A percentile compares a stretch with the other conserved stretches of the same genome.
These are phyloP conservation scores for Cutaneotrichosporon cutaneum DNA, from an alignment of 1,284 basidiomycete genomes.

Conservation along the genomic window DNA sequence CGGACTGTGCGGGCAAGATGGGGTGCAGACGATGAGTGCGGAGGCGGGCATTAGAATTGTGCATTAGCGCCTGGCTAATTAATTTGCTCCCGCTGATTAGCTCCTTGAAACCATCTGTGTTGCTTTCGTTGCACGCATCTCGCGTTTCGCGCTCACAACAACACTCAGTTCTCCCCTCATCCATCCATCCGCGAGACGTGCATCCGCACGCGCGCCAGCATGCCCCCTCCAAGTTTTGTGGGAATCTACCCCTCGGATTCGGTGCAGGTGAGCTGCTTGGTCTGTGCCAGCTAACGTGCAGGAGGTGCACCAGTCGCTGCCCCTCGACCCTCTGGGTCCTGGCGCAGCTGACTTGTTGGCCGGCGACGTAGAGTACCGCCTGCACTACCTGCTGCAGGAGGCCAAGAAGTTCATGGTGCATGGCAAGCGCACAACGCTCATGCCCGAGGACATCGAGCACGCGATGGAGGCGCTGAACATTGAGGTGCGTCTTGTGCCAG, in stretches of 20 bases:
- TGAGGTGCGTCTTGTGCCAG: conserved; percentile 60
- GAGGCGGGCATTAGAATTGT: neutral
- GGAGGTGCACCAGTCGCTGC: conserved; percentile 90
- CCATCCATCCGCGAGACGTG: conserved; percentile 2
- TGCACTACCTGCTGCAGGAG: conserved; percentile 76
- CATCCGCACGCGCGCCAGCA: conserved; percentile 18
- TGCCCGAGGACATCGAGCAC: conserved; percentile 86
- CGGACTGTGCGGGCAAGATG: too few relatives aligned
- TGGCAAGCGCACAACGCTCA: conserved; percentile 79
- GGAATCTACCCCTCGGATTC: conserved; percentile 49
- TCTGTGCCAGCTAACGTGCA: conserved; percentile 45
- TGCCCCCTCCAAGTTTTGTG: conserved; percentile 43
- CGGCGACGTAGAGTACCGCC: conserved; percentile 93
- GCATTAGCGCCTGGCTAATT: neutral
- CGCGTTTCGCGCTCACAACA: neutral
- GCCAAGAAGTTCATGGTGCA: conserved; percentile 96
- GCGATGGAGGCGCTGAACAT: conserved; percentile 92
- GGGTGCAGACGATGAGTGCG: too few relatives aligned
- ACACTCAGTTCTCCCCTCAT: neutral
- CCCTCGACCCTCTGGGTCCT: conserved; percentile 75
- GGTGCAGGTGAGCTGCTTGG: conserved; percentile 33
- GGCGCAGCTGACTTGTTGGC: conserved; percentile 80
- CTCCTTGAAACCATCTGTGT: neutral
- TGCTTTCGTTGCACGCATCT: neutral
- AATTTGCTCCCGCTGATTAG: conserved; percentile 11